Evolutionary conservation across 2,329 filamentous ascomycete genomes (phyloP), one percentile per base, ranked within the genome.

Genomic region (Cladophialophora carrionii): DNA sequence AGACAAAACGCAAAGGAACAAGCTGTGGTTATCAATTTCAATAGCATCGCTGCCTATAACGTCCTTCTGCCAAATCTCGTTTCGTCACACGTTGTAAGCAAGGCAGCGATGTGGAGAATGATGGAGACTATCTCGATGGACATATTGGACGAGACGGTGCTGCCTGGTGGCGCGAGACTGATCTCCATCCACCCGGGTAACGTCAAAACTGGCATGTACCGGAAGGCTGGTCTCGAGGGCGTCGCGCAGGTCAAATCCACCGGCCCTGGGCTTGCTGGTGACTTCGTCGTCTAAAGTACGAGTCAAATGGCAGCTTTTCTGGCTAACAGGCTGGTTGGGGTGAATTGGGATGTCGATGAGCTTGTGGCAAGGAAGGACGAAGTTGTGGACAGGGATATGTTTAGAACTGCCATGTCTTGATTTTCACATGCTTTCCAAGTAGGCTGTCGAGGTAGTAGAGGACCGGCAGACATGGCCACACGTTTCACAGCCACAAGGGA

Each of bases 81-180:
- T 31, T 59, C 57, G 9, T 41, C 57, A 32, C 51, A 59, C 29
- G 56, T 12, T 9, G 57, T 14, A 12, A 59, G 43, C n/a, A 59
- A 59, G 43, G 57, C 57, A 29, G 57, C 57, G 29, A 49, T 59
- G 43, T 59, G 43, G 57, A 24, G 43, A 24, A 59, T 59, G 57
- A 59, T 59, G 41, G 57, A 59, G 56, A n/a, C 20, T 17, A 59
- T 59, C 14, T 49, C 57, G 1, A n/a, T 59, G 41, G 57, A 59
- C 29, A 29, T n/a, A 10, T 32, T 29, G 26, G 24, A 46, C 10
- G 8, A 20, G 7, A 51, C 14, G 12, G 57, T 51, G 10, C 22
- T 59, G 9, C 43, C 57, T 4, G 57, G 43, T 14, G 29, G 57
- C 9, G 57, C 26, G 14, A 32, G 57, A 10, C 4, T 59, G 3